Base-by-base conservation (phyloP, 805 yeast genomes). In the Metschnikowia drakensbergensis region DNA sequence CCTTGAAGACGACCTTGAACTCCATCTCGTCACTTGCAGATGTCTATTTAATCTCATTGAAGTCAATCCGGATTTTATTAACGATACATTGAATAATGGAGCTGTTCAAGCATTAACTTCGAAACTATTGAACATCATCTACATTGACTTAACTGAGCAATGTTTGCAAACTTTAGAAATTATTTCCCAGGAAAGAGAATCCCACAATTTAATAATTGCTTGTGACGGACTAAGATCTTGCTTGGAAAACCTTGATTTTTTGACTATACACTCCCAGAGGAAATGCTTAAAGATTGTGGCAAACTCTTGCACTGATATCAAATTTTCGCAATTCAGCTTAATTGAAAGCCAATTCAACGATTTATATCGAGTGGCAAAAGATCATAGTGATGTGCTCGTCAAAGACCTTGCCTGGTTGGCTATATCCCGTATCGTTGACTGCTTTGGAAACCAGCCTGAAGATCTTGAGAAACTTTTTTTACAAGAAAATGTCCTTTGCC, bases 111-210 rank as follows among this genome's bases (percentile, higher is more conserved):
- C 80, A 0, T 71, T 94, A 26, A 80, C 85, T 54, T 69, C 74
- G 5, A 86, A 86, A 52, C 65, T 94, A 33, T 59, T 79, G 49
- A 95, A 88, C 53, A 84, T 92, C 13, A 81, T 83, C 47, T 91
- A 81, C 61, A 91, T 92, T 46, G 99, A 92, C 62, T 71, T 92
- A 46, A 96, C 96, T 0, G 99, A 92, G 61, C 97, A 91, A 65
- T 89, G 90, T 0, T 67, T 90, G 36, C 91, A 84, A 59, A 82
- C 91, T 0, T 67, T 86, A 40, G 91, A 84, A 60, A 72, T 80
- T 63, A 80, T 86, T 11, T 81, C 90, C 1, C 68, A 83, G 49
- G 75, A 75, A 29, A 69, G 77, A 23, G 79, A 84, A 2, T 56
- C 75, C 3, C 76, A 71, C 51, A 62, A 66, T 37, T 75, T 71